Percentiles rank a stretch among this genome's conserved stretches.
These are phyloP conservation scores for Tricladium varicosporioides DNA, from an alignment of 2,329 filamentous ascomycete species.

Conservation along the genomic window DNA sequence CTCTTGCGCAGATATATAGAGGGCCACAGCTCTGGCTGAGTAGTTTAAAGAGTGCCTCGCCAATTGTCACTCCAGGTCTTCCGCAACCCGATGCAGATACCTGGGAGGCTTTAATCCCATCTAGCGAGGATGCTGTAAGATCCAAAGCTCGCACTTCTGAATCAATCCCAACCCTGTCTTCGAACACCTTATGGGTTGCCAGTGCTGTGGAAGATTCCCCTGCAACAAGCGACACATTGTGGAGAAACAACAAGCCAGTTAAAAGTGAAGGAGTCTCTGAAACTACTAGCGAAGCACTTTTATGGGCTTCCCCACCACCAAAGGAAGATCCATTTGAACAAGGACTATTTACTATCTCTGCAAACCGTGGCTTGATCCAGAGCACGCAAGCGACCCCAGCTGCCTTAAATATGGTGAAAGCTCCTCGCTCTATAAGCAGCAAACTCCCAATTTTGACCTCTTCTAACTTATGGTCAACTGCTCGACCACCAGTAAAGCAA, in stretches of 20 bases:
- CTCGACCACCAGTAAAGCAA: not conserved
- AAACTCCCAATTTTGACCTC: conserved; percentile 18
- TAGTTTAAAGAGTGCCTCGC: not conserved
- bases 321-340: conserved; percentile 1
- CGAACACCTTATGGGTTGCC: conserved; percentile 19
- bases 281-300: not conserved
- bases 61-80: conserved; percentile 11
- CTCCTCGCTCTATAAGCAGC: conserved; percentile 12
- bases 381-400: conserved; percentile 22
- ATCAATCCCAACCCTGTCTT: conserved; percentile 15
- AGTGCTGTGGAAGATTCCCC: conserved; percentile 1
- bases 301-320: conserved; percentile 19
- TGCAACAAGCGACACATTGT: conserved; percentile 8
- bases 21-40: conserved; percentile 21
- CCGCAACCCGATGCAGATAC: conserved; percentile 22
- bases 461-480: conserved; percentile 20
- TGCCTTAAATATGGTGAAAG: conserved; percentile 18
- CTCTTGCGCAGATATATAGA: conserved; percentile 13
- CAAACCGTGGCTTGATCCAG: conserved; percentile 15
- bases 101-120: conserved; percentile 23
- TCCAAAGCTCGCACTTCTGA: conserved; percentile 15
- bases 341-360: conserved; percentile 23
- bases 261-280: not conserved
- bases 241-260: not conserved
- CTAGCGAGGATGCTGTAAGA: conserved; percentile 16